A percentile compares a stretch with the other conserved stretches of the same genome.
Conservation (phyloP, 371 early-diverging fungal genomes). For the Catenaria anguillulae region DNA sequence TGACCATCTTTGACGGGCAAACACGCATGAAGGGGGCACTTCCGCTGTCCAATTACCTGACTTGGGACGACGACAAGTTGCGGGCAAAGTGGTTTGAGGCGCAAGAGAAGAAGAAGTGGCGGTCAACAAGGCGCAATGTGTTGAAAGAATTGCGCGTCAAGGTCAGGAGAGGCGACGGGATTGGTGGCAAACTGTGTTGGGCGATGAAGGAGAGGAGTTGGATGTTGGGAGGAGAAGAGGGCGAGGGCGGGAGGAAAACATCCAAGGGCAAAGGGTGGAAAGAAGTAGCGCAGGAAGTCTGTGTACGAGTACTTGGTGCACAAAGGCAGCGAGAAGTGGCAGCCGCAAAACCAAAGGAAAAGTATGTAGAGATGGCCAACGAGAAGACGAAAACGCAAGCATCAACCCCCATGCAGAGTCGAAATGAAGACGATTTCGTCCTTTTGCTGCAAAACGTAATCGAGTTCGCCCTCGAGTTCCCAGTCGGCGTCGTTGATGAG, state of each 20-base stretch:
- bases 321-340: too few relatives aligned
- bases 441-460: conserved; percentile 54
- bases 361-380: too few relatives aligned
- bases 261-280: too few relatives aligned
- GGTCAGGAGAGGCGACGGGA: too few relatives aligned
- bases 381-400: too few relatives aligned
- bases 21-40: not conserved
- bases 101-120: not conserved
- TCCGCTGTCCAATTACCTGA: not conserved
- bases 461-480: conserved; percentile 84
- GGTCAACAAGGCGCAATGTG: not conserved
- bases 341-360: too few relatives aligned
- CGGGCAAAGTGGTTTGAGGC: not conserved
- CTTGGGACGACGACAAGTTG: not conserved
- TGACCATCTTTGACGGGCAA: not conserved
- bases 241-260: too few relatives aligned
- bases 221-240: too few relatives aligned
- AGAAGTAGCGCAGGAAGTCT: too few relatives aligned
- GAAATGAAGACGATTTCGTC: conserved; percentile 87
- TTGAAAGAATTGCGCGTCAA: not conserved
- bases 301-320: too few relatives aligned
- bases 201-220: too few relatives aligned
- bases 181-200: too few relatives aligned
- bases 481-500: conserved; percentile 89
- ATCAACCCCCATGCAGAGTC: conserved; percentile 87